Evolutionary conservation across 2,329 filamentous ascomycete species (phyloP), one percentile per base, ranked within the genome.

Genomic region (Harringtonia aguacate): DNA sequence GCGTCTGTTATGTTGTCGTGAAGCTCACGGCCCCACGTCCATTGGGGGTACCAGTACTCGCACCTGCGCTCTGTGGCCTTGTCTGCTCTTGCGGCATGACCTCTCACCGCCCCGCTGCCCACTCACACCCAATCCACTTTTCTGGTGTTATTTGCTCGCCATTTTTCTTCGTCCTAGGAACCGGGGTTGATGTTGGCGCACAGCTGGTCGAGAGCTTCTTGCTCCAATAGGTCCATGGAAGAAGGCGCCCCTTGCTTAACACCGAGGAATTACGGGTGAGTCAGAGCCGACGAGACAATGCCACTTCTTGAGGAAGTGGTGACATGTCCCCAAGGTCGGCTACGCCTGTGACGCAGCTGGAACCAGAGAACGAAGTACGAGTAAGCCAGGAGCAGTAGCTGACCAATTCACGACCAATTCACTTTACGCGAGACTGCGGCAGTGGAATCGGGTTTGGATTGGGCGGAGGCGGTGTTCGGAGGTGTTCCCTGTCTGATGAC

Each of bases 101-200:
- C n/a, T 17, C 45, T 44, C 30, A 41, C 18, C 33, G 39, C 36
- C 46, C 46, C 46, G 39, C 46, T 10, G 37, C 43, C 39, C 43
- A 45, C 39, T 35, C 46, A 43, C 43, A 43, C 36, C 24, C 17
- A 36, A 6, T 39, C 44, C 44, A 46, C 44, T 46, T 46, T 41
- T 38, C n/a, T 34, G 15, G 14, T 27, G 24, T 10, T 27, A 27
- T 27, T 27, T 27, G 24, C 24, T 27, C 24, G 24, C 24, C 24
- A 27, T 27, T 10, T 27, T 10, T 27, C 24, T 27, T 27, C 24
- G 7, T 27, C 10, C 24, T 10, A 27, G 24, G 24, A 7, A 10
- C 24, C 24, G 10, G 24, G 24, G 24, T 27, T 27, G 24, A 10
- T 10, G 24, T n/a, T n/a, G n/a, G n/a, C n/a, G n/a, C n/a, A n/a